These are phyloP conservation scores for Axilococcus clingmanii DNA, from an alignment of 139 green algal species.

Conservation along the genomic window DNA sequence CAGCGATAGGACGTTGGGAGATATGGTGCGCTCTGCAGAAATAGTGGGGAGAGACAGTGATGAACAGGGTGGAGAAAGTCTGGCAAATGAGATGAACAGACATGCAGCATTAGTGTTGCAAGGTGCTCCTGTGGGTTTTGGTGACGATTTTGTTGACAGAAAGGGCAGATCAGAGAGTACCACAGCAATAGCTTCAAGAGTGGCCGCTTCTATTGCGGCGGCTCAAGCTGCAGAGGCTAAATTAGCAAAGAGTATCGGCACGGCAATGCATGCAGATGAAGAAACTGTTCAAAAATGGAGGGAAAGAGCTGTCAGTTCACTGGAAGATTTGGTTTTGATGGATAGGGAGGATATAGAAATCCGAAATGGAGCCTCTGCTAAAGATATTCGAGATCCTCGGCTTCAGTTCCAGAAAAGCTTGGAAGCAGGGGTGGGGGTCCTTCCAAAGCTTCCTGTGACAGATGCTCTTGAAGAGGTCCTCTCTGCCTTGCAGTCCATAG, in stretches of 20 bases:
- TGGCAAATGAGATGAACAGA: slow-evolving; percentile 26
- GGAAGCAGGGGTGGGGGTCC: no score
- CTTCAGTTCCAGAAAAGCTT: no score
- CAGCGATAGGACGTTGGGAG: slow-evolving; percentile 7
- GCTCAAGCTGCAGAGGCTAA: neutral
- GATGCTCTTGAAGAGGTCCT: no score
- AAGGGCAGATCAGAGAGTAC: neutral
- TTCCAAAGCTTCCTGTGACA: no score
- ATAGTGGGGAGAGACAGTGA: neutral
- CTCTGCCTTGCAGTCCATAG: no score
- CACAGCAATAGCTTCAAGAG: slow-evolving; percentile 2
- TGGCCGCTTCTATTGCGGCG: slow-evolving; percentile 13
- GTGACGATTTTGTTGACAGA: neutral
- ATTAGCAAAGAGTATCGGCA: neutral
- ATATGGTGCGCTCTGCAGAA: neutral
- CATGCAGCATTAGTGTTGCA: slow-evolving; percentile 21
- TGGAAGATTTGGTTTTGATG: slow-evolving; percentile 13
- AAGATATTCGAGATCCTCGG: slow-evolving; percentile 2
- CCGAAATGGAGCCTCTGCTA: slow-evolving; percentile 3
- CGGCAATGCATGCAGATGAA: neutral
- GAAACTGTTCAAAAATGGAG: slow-evolving; percentile 15
- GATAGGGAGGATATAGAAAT: no score
- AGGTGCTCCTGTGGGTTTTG: slow-evolving; percentile 8
- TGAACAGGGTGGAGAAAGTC: neutral
- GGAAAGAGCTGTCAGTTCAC: slow-evolving; percentile 6